Percentiles rank a stretch among this genome's conserved stretches.
These are phyloP conservation scores for Lepidopterella palustris DNA, from an alignment of 495 filamentous ascomycete species.

Conservation along the genomic window DNA sequence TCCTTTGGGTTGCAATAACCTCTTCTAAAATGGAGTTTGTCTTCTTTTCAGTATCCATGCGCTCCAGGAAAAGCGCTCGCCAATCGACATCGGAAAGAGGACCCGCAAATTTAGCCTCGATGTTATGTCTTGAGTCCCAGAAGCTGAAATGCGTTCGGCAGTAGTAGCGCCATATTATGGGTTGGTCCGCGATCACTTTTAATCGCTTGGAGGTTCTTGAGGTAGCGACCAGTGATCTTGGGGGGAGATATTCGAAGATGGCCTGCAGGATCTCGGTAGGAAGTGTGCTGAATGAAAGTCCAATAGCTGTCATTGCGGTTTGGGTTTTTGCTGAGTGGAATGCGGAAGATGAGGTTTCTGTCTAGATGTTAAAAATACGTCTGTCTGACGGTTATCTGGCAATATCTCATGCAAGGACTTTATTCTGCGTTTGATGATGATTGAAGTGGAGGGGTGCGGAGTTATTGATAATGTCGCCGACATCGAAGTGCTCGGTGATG, in stretches of 20 bases:
- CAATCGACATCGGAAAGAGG: slow-evolving; percentile 60
- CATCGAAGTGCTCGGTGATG: neutral
- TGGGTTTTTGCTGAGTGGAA: too few relatives aligned
- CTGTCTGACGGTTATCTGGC: too few relatives aligned
- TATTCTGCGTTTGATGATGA: neutral
- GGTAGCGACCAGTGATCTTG: slow-evolving; percentile 38
- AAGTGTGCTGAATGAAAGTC: slow-evolving; percentile 23
- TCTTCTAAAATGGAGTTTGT: slow-evolving; percentile 58
- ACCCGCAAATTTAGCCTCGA: slow-evolving; percentile 49
- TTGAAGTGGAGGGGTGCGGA: neutral
- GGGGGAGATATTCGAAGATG: slow-evolving; percentile 35
- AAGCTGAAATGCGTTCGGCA: slow-evolving; percentile 60
- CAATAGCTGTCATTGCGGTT: slow-evolving; percentile 11
- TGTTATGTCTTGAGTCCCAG: slow-evolving; percentile 65
- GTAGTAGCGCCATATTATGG: slow-evolving; percentile 71
- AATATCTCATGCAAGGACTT: too few relatives aligned
- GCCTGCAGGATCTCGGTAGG: slow-evolving; percentile 40
- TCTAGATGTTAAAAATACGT: too few relatives aligned
- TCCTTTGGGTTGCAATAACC: slow-evolving; percentile 60
- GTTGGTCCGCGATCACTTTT: slow-evolving; percentile 54
- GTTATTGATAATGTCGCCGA: neutral
- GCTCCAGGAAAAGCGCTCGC: slow-evolving; percentile 63
- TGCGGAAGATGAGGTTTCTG: too few relatives aligned
- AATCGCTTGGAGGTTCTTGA: slow-evolving; percentile 59
- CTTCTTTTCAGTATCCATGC: slow-evolving; percentile 47